Evolutionary conservation across 2,329 filamentous ascomycete species (phyloP).

Genomic region (Colletotrichum sp.): DNA sequence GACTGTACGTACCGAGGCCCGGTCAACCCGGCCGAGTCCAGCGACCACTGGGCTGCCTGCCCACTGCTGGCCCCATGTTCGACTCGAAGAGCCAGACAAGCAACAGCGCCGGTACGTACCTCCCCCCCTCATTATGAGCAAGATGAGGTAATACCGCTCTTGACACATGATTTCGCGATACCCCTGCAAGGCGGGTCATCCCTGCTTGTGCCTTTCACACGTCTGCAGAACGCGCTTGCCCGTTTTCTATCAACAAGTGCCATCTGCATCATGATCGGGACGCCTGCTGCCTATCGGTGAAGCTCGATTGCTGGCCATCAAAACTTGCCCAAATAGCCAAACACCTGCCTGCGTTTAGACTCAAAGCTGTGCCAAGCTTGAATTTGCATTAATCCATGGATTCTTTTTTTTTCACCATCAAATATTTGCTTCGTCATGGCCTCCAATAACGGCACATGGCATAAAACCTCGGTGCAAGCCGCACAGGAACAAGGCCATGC

Average conservation of each 20-base stretch:
- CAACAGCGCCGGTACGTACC: not conserved
- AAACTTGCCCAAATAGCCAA: not conserved
- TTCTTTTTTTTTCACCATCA: not conserved
- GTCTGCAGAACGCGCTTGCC: slow-evolving; percentile 12
- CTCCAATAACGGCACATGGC: slow-evolving; percentile 45
- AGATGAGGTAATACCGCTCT: slow-evolving; percentile 10
- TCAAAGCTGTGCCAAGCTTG: not conserved
- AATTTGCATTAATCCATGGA: not conserved
- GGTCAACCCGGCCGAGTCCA: slow-evolving; percentile 17
- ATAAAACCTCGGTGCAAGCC: slow-evolving; percentile 58
- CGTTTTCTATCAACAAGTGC: not conserved
- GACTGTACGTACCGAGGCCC: slow-evolving; percentile 12
- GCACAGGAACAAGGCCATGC: slow-evolving; percentile 43
- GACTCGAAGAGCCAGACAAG: not conserved
- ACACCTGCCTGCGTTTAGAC: not conserved
- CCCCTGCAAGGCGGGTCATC: slow-evolving; percentile 3
- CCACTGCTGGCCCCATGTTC: not conserved
- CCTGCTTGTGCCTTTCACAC: slow-evolving; percentile 12
- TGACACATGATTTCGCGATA: slow-evolving; percentile 19
- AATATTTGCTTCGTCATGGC: slow-evolving; percentile 34
- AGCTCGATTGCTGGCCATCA: not conserved
- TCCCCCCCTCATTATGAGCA: not conserved
- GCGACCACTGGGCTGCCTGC: not conserved
- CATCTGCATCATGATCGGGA: slow-evolving; percentile 1
- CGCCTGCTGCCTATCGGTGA: not conserved